Conservation (phyloP, 257 asterid species). For the Scutellaria minor region DNA sequence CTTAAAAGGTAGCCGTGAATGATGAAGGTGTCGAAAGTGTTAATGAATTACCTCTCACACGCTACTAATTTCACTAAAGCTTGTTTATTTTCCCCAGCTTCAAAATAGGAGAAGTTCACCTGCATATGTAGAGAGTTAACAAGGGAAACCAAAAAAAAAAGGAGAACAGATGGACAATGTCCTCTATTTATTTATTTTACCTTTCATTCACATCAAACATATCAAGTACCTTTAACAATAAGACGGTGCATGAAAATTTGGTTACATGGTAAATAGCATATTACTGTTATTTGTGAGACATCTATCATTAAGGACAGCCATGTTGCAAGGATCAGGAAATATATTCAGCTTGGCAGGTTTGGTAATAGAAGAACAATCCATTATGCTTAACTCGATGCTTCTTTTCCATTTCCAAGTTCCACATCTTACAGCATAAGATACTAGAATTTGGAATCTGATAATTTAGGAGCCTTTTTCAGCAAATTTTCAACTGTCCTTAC, state of each 20-base stretch:
- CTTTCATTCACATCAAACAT: slow-evolving; percentile 24
- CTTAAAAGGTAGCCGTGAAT: slow-evolving; percentile 9
- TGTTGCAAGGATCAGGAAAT: slow-evolving; percentile 20
- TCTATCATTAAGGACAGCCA: slow-evolving; percentile 7
- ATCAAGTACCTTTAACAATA: slow-evolving; percentile 8
- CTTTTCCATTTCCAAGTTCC: slow-evolving; percentile 8
- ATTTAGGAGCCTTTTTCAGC: slow-evolving; percentile 20
- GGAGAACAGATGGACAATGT: background rate
- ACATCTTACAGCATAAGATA: slow-evolving; percentile 14
- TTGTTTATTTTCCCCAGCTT: slow-evolving; percentile 98
- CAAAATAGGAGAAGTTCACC: slow-evolving; percentile 91
- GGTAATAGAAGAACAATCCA: slow-evolving; percentile 1
- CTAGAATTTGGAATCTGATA: slow-evolving; percentile 9
- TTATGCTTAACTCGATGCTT: background rate
- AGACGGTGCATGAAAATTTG: background rate
- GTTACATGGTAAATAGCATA: background rate
- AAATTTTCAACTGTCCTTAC: background rate
- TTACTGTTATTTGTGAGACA: background rate
- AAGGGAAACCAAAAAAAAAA: slow-evolving; percentile 15
- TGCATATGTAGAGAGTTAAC: slow-evolving; percentile 41
- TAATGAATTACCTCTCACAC: slow-evolving; percentile 71
- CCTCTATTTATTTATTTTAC: slow-evolving; percentile 1
- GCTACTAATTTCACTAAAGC: slow-evolving; percentile 94
- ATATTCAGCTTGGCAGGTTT: slow-evolving; percentile 9
- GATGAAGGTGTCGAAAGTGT: background rate